Percentiles rank a stretch among this genome's conserved stretches.
Evolutionary conservation across 176 grass and related monocot genomes (phyloP).

Genomic region (Musa schizocarpa): DNA sequence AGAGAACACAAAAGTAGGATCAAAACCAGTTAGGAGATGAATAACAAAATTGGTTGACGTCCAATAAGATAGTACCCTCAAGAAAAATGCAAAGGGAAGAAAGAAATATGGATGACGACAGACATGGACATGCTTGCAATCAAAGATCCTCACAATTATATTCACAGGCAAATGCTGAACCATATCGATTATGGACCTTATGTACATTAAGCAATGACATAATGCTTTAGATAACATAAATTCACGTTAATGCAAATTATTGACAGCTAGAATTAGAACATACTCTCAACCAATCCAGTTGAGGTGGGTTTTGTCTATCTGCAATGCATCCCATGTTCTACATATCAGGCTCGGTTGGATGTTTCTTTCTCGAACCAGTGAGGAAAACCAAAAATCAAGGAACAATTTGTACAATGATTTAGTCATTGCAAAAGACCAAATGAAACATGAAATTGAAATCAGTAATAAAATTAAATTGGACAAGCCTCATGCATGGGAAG

Average conservation of each 20-base stretch:
- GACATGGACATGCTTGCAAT: no score
- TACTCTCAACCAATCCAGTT: background rate
- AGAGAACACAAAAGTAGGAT: no score
- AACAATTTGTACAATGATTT: background rate
- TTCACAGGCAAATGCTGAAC: no score
- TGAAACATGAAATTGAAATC: background rate
- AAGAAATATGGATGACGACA: background rate
- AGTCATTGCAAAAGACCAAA: background rate
- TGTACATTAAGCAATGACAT: no score
- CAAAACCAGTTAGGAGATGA: no score
- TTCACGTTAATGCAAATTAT: no score
- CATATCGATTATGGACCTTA: no score
- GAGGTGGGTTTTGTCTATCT: background rate
- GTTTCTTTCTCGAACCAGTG: background rate
- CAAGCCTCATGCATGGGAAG: no score
- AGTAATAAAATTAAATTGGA: background rate
- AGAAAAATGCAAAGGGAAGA: background rate
- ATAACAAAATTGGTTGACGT: no score
- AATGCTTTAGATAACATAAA: no score
- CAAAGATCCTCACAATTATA: no score
- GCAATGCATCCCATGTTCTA: background rate
- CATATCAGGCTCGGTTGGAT: background rate
- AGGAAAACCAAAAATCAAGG: background rate
- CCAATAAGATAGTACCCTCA: background rate
- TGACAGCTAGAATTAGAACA: no score